A percentile compares a stretch with the other conserved stretches of the same genome.
Evolutionary conservation across 1,284 basidiomycete genomes (phyloP).

Genomic region (Ustilago trichophora): DNA sequence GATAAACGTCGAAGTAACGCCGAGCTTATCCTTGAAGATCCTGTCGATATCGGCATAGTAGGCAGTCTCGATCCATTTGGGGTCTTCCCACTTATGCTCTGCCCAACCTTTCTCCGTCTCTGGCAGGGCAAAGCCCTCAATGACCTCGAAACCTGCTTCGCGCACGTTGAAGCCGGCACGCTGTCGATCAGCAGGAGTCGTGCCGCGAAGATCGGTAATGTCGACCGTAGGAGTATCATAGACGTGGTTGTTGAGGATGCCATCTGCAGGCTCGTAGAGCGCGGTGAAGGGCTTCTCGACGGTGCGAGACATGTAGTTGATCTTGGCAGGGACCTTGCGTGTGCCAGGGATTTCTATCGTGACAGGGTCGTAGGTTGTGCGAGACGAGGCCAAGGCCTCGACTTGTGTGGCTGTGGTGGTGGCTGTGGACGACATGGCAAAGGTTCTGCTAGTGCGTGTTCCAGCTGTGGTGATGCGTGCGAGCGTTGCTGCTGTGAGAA

Average conservation of each 20-base stretch:
- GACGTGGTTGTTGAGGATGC: slow-evolving; percentile 38
- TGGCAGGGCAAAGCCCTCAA: slow-evolving; percentile 41
- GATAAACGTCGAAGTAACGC: slow-evolving; percentile 51
- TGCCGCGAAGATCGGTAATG: slow-evolving; percentile 47
- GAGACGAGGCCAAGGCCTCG: too few relatives aligned
- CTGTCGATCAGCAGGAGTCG: slow-evolving; percentile 24
- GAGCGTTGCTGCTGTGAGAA: not conserved
- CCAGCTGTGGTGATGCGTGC: not conserved
- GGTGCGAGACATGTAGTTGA: slow-evolving; percentile 51
- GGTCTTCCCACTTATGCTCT: slow-evolving; percentile 43
- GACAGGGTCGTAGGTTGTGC: slow-evolving; percentile 1
- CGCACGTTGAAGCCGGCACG: slow-evolving; percentile 35
- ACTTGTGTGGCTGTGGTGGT: slow-evolving; percentile 13
- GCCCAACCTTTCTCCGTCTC: slow-evolving; percentile 35
- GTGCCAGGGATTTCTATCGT: slow-evolving; percentile 25
- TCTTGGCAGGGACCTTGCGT: slow-evolving; percentile 37
- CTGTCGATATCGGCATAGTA: slow-evolving; percentile 55
- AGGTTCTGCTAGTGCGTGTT: too few relatives aligned
- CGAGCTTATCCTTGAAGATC: slow-evolving; percentile 49
- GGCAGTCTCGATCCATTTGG: slow-evolving; percentile 35
- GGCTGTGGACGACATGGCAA: slow-evolving; percentile 25
- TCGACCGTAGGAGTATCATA: slow-evolving; percentile 28
- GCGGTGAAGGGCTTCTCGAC: slow-evolving; percentile 45
- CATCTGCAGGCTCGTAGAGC: slow-evolving; percentile 30
- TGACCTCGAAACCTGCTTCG: slow-evolving; percentile 53